These are phyloP conservation scores for Termitomyces titanicus DNA, from an alignment of 768 basidiomycete species.

Conservation along the genomic window DNA sequence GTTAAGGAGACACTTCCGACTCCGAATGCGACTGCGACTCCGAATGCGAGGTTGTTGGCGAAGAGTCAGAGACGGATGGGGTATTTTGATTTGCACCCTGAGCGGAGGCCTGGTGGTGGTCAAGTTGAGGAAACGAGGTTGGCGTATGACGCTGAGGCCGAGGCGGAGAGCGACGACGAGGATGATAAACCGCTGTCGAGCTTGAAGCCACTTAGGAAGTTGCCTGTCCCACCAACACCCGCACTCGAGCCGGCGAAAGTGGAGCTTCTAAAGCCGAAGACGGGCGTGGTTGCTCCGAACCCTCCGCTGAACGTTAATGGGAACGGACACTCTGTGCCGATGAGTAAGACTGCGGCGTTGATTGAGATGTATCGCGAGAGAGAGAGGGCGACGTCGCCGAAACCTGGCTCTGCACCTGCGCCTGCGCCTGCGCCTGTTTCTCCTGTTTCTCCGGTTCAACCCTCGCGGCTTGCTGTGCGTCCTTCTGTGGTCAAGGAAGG, in stretches of 20 bases:
- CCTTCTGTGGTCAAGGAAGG: conserved; percentile 20
- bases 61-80: conserved; percentile 47
- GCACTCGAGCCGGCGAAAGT: conserved; percentile 1
- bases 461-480: conserved; percentile 40
- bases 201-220: conserved; percentile 9
- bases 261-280: neutral
- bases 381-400: conserved; percentile 45
- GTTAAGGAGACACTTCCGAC: neutral
- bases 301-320: conserved; percentile 14
- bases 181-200: conserved; percentile 16
- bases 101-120: conserved; percentile 44
- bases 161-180: conserved; percentile 32
- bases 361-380: conserved; percentile 85
- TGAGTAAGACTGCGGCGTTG: conserved; percentile 69
- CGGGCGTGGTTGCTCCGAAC: conserved; percentile 3
- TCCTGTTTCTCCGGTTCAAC: conserved; percentile 32
- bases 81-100: conserved; percentile 80
- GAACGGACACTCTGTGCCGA: conserved; percentile 14
- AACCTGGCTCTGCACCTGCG: conserved; percentile 15
- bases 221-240: conserved; percentile 15
- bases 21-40: conserved; percentile 19
- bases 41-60: conserved; percentile 27
- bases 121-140: conserved; percentile 28
- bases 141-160: conserved; percentile 34
- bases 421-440: conserved; percentile 22